Evolutionary conservation across 768 basidiomycete genomes (phyloP).

Genomic region (Arthromyces matolae): DNA sequence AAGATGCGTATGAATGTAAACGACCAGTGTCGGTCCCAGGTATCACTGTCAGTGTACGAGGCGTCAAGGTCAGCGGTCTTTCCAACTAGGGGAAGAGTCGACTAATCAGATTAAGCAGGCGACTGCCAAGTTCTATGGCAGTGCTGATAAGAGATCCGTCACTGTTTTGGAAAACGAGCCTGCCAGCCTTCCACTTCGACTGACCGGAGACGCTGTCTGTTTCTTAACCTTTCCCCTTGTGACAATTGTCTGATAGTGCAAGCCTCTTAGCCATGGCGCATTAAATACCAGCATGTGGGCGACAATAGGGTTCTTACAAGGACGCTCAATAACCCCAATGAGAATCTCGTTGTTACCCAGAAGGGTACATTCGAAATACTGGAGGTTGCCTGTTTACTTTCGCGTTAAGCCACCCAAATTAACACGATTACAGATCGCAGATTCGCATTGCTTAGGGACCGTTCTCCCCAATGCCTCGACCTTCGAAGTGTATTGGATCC

Average conservation of each 20-base stretch:
- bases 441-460: conserved; percentile 81
- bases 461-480: conserved; percentile 56
- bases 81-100: neutral
- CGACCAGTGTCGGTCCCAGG: conserved; percentile 72
- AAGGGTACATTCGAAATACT: conserved; percentile 73
- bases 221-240: neutral
- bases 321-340: conserved; percentile 61
- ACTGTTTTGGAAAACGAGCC: conserved; percentile 72
- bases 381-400: conserved; percentile 43
- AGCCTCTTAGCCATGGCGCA: conserved; percentile 72
- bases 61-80: conserved; percentile 57
- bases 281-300: conserved; percentile 64
- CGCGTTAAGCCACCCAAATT: neutral
- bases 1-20: conserved; percentile 87
- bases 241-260: conserved; percentile 1
- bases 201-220: conserved; percentile 88
- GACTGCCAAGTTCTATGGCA: conserved; percentile 82
- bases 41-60: conserved; percentile 77
- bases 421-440: conserved; percentile 57
- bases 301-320: conserved; percentile 37
- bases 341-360: conserved; percentile 66
- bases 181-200: conserved; percentile 71
- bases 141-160: conserved; percentile 49
- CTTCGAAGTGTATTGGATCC: conserved; percentile 76
- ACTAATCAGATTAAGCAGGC: conserved; percentile 46